Evolutionary conservation across 805 yeast genomes (phyloP).

Genomic region (Hanseniaspora osmophila): DNA sequence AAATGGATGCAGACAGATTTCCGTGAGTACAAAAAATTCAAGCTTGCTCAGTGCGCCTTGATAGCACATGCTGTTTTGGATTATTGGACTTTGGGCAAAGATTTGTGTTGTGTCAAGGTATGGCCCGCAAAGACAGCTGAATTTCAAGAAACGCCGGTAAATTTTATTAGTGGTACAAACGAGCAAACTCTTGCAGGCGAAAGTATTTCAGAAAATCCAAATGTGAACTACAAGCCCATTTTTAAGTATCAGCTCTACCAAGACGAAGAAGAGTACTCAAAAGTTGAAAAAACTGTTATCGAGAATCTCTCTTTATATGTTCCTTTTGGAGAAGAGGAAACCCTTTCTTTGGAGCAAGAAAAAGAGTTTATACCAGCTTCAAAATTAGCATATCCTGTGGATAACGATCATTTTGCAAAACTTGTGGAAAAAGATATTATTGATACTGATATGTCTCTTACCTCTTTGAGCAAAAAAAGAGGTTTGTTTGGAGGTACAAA

Average conservation of each 20-base stretch:
- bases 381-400: slow-evolving; percentile 47
- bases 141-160: slow-evolving; percentile 1
- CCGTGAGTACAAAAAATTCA: slow-evolving; percentile 54
- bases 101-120: slow-evolving; percentile 38
- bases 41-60: slow-evolving; percentile 52
- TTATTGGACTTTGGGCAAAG: slow-evolving; percentile 66
- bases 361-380: slow-evolving; percentile 43
- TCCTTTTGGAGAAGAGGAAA: slow-evolving; percentile 18
- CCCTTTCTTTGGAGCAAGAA: background rate
- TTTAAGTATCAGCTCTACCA: slow-evolving; percentile 22
- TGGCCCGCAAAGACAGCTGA: slow-evolving; percentile 6
- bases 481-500: slow-evolving; percentile 28
- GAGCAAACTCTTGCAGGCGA: slow-evolving; percentile 2
- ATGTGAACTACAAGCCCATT: slow-evolving; percentile 9
- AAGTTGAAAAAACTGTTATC: slow-evolving; percentile 23
- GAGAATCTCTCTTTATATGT: slow-evolving; percentile 22
- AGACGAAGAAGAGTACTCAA: slow-evolving; percentile 16
- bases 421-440: slow-evolving; percentile 36
- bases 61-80: slow-evolving; percentile 64
- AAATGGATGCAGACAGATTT: slow-evolving; percentile 75
- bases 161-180: no score
- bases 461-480: slow-evolving; percentile 22
- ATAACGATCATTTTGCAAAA: slow-evolving; percentile 49
- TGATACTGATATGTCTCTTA: slow-evolving; percentile 27
- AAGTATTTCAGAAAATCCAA: slow-evolving; percentile 5